phyloP scores from a whole-genome alignment of 1,284 basidiomycete genomes.

The Ustilago tritici region DNA sequence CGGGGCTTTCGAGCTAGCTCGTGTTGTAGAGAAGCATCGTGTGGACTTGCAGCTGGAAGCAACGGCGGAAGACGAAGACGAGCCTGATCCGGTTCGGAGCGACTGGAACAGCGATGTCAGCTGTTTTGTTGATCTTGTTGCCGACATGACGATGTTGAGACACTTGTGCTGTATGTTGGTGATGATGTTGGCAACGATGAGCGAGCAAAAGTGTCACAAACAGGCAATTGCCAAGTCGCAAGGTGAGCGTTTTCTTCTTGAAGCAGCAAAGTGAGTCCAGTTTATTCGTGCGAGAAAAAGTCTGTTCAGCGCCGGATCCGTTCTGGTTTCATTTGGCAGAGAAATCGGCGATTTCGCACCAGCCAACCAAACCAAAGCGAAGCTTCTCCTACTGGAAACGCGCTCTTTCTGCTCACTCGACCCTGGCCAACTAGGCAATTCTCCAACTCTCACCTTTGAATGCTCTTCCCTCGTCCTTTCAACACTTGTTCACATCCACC shows the following conservation, averaged over 20 bases:
- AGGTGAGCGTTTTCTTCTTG: constrained; percentile 4
- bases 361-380: constrained; percentile 14
- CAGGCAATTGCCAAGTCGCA: neutral
- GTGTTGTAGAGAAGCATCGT: constrained; percentile 44
- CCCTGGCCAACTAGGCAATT: neutral
- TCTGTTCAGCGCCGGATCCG: constrained; percentile 16
- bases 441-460: neutral
- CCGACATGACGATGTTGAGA: constrained; percentile 15
- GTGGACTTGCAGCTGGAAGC: constrained; percentile 12
- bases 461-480: no score
- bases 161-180: neutral
- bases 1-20: constrained; percentile 8
- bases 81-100: constrained; percentile 27
- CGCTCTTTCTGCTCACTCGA: constrained; percentile 12
- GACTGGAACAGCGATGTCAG: constrained; percentile 42
- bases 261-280: neutral
- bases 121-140: constrained; percentile 26
- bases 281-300: constrained; percentile 25
- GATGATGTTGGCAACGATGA: neutral
- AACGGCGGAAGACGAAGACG: constrained; percentile 16
- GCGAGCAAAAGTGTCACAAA: neutral
- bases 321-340: constrained; percentile 8
- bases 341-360: constrained; percentile 33
- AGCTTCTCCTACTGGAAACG: neutral
- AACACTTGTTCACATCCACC: neutral